Base-by-base conservation (phyloP, 805 yeast species). In the Candida sanyiensis region DNA sequence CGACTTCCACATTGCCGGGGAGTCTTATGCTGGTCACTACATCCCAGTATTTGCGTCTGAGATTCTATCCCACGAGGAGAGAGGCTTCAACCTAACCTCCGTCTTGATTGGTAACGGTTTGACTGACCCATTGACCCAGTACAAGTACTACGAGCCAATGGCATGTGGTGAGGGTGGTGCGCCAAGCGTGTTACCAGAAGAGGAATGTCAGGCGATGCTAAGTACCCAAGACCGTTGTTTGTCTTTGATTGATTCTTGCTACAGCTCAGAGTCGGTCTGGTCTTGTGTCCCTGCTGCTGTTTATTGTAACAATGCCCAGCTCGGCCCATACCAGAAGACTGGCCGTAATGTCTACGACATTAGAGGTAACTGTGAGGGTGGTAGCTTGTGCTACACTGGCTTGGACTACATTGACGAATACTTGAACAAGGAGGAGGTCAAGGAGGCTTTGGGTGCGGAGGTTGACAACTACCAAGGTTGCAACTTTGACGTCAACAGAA, bases 311-410 rank as follows among this genome's bases (percentile, higher is more conserved):
- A 82, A 80, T 52, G 82, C 78, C 38, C 79, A 86, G 63, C 69
- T 84, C 72, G 85, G 78, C 6, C 93, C 95, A 21, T 86, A 81
- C 62, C 81, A 77, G 61, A 70, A 72, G 52, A 84, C 96, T 12
- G 96, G 97, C 31, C 76, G 80, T 59, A 93, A 90, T 59, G 90
- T 86, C 40, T 90, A 90, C 61, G 98, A 90, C 58, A 79, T 90
- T 46, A 77, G 96, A 64, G 76, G 69, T 40, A 70, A 72, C 50
- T 90, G 97, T 67, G 84, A 81, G 61, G 81, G 79, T 38, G 68
- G 65, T 21, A 67, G 62, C 36, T 69, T 83, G 49, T 90, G 98
- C 63, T 90, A 90, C 71, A 72, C 75, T n/a, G 86, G 77, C 39
- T 66, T 84, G 63, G 75, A 76, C 45, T 80, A 77, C 63, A 75